A percentile compares a stretch with the other conserved stretches of the same genome.
Conservation (phyloP, 768 basidiomycete genomes). For the Kondoa malvinella region DNA sequence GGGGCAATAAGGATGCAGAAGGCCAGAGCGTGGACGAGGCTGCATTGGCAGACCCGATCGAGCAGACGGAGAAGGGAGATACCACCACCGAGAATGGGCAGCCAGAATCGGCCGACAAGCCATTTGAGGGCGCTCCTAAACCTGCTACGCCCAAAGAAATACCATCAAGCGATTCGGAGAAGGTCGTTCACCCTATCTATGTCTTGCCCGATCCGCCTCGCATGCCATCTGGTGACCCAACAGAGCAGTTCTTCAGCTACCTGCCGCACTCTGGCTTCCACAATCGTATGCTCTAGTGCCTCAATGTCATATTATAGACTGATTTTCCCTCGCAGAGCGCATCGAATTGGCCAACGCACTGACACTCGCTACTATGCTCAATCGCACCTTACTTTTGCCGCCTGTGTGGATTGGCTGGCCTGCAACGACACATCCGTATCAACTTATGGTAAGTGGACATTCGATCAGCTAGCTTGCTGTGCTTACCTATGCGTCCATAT, state of each 20-base stretch:
- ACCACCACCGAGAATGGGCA: background rate
- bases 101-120: background rate
- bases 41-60: background rate
- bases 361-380: slow-evolving; percentile 48
- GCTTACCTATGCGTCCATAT: background rate
- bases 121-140: background rate
- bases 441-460: slow-evolving; percentile 36
- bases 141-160: background rate
- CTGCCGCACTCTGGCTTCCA: slow-evolving; percentile 69
- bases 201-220: slow-evolving; percentile 3
- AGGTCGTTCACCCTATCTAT: slow-evolving; percentile 2
- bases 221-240: slow-evolving; percentile 17
- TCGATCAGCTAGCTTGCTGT: too few species aligned
- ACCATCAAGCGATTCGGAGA: background rate
- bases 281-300: slow-evolving; percentile 73
- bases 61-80: background rate
- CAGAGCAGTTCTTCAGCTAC: slow-evolving; percentile 48
- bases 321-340: slow-evolving; percentile 34
- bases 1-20: background rate
- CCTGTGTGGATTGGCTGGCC: slow-evolving; percentile 54
- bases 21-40: background rate
- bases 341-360: slow-evolving; percentile 69
- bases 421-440: slow-evolving; percentile 42
- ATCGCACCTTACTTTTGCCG: slow-evolving; percentile 54
- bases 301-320: slow-evolving; percentile 33